Conservation (phyloP, 2,329 filamentous ascomycete species). For the Zymoseptoria tritici region DNA sequence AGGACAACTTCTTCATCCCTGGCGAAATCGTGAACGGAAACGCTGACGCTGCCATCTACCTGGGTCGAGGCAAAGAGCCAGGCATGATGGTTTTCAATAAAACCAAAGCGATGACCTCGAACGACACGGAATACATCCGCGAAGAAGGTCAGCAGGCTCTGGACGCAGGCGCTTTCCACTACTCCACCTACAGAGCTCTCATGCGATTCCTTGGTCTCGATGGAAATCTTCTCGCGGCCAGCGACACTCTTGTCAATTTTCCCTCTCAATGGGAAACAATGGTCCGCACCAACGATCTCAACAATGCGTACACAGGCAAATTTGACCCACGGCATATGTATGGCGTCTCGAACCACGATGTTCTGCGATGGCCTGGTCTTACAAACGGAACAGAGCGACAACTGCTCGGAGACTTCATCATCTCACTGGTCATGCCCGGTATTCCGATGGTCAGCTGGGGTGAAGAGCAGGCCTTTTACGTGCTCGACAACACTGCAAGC, state of each 20-base stretch:
- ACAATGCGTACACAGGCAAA: conserved; percentile 53
- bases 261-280: conserved; percentile 49
- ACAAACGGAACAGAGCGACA: conserved; percentile 51
- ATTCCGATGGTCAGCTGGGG: conserved; percentile 56
- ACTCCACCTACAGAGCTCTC: conserved; percentile 56
- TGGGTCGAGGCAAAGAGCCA: conserved; percentile 55
- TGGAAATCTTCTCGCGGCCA: conserved; percentile 48
- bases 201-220: conserved; percentile 55
- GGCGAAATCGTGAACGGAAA: conserved; percentile 59
- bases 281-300: conserved; percentile 51
- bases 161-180: conserved; percentile 56
- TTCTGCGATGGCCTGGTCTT: conserved; percentile 57
- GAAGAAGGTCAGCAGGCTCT: conserved; percentile 46
- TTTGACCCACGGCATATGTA: conserved; percentile 60
- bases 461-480: conserved; percentile 59
- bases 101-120: conserved; percentile 43
- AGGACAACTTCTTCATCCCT: conserved; percentile 57
- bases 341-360: conserved; percentile 58
- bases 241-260: conserved; percentile 49
- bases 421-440: conserved; percentile 53
- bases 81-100: conserved; percentile 44
- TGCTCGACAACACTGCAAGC: conserved; percentile 55
- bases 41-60: conserved; percentile 51
- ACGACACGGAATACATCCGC: conserved; percentile 46
- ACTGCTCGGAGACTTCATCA: conserved; percentile 52